A percentile compares a stretch with the other conserved stretches of the same genome.
Conservation (phyloP, 2,329 filamentous ascomycete genomes). For the Phyllosticta paracitricarpa region DNA sequence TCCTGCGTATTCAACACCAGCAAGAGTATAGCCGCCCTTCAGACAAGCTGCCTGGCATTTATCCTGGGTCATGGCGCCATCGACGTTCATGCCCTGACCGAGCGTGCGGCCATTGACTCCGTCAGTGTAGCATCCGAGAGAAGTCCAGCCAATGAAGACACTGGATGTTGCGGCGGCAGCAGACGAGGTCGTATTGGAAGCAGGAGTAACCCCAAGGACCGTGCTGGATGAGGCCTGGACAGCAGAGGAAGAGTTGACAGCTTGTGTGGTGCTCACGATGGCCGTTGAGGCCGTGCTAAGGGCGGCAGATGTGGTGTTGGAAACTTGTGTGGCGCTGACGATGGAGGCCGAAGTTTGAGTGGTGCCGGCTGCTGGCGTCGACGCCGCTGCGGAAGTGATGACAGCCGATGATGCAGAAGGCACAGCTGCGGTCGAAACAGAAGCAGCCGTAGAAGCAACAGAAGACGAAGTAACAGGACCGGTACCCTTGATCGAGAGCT, state of each 20-base stretch:
- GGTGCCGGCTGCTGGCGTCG: not conserved
- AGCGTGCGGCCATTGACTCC: constrained; percentile 15
- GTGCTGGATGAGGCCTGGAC: not conserved
- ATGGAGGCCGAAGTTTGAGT: not conserved
- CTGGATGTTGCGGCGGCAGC: not conserved
- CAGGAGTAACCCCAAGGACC: not conserved
- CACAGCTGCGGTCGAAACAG: not conserved
- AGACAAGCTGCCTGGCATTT: constrained; percentile 18
- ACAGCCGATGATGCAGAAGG: not conserved
- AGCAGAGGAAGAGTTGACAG: not conserved
- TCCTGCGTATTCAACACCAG: constrained; percentile 47
- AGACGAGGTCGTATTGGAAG: not conserved
- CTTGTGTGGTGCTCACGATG: not conserved
- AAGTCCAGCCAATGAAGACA: not conserved
- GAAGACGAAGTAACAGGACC: constrained; percentile 1
- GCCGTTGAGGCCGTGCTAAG: not conserved
- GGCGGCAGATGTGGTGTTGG: not conserved
- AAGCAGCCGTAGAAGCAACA: not conserved
- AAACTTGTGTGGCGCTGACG: not conserved
- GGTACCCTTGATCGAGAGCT: constrained; percentile 5
- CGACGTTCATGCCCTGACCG: constrained; percentile 11
- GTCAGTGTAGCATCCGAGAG: not conserved
- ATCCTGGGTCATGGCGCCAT: constrained; percentile 17
- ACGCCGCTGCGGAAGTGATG: not conserved
- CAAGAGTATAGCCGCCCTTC: constrained; percentile 43